phyloP scores from a whole-genome alignment of 208 protist species.

The Trypanosoma boissoni region DNA sequence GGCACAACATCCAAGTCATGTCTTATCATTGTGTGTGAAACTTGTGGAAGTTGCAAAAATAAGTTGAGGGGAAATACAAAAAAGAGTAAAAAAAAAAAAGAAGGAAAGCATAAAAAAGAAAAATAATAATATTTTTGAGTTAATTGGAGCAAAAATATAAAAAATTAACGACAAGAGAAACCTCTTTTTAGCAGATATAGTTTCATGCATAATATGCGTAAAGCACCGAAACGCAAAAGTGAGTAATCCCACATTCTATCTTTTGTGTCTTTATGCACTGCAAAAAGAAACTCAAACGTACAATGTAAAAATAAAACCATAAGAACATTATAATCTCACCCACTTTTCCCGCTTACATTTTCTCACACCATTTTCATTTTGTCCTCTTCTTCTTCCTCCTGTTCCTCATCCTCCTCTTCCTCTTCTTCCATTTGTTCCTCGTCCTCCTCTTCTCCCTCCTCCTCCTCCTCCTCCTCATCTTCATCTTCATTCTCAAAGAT shows the following conservation, averaged over 20 bases:
- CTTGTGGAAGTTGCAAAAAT: neutral
- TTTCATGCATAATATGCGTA: no score
- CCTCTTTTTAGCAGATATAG: no score
- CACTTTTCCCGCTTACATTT: no score
- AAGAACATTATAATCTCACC: no score
- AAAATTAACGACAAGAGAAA: no score
- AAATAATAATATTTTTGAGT: neutral
- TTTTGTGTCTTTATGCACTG: neutral
- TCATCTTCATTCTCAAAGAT: neutral
- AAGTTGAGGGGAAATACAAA: neutral
- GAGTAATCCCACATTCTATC: no score
- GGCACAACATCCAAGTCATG: conserved; percentile 22
- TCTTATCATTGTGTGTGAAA: conserved; percentile 27
- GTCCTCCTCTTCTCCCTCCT: conserved; percentile 14
- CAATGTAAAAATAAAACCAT: conserved; percentile 21
- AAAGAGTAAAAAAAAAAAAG: neutral
- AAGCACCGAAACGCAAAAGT: no score
- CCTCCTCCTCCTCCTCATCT: conserved; percentile 7
- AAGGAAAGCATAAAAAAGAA: neutral
- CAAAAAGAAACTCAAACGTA: neutral
- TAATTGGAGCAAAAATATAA: neutral
- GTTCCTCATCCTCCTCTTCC: conserved; percentile 5
- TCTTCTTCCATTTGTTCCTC: conserved; percentile 3
- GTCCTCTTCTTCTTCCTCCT: conserved; percentile 15
- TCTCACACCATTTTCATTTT: no score